phyloP scores from a whole-genome alignment of 2,329 filamentous ascomycete species.

The Capronia americana region DNA sequence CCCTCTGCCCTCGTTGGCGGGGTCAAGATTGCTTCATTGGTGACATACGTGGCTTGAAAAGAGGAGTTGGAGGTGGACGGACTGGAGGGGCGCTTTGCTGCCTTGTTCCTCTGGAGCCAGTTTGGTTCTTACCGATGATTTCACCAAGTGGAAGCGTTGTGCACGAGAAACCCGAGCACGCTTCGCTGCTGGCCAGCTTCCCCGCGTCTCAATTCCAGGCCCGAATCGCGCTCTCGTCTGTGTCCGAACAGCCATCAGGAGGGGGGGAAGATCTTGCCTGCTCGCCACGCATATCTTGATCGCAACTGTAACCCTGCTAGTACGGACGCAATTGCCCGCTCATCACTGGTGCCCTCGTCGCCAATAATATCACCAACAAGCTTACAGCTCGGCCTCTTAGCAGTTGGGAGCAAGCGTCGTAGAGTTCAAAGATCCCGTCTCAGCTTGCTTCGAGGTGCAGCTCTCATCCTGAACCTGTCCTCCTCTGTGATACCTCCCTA shows the following conservation, averaged over 20 bases:
- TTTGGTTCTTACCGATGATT: neutral
- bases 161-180: neutral
- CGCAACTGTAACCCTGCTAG: conserved; percentile 17
- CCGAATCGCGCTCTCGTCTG: neutral
- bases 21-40: conserved; percentile 2
- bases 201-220: conserved; percentile 9
- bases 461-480: conserved; percentile 2
- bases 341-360: conserved; percentile 22
- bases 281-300: conserved; percentile 15
- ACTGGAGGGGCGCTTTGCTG: neutral
- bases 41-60: conserved; percentile 34
- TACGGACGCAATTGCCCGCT: conserved; percentile 6
- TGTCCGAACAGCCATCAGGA: neutral
- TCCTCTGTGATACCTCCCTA: conserved; percentile 9
- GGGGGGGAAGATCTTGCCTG: conserved; percentile 13
- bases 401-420: neutral
- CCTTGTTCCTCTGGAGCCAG: neutral
- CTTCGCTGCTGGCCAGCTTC: conserved; percentile 12
- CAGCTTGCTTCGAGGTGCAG: conserved; percentile 12
- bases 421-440: conserved; percentile 21
- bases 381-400: conserved; percentile 11
- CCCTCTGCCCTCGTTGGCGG: conserved; percentile 9
- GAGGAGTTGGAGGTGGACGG: conserved; percentile 17
- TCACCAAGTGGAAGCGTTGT: neutral
- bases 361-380: conserved; percentile 27